These are phyloP conservation scores for Phlebiopsis gigantea DNA, from an alignment of 768 basidiomycete genomes.

Conservation along the genomic window DNA sequence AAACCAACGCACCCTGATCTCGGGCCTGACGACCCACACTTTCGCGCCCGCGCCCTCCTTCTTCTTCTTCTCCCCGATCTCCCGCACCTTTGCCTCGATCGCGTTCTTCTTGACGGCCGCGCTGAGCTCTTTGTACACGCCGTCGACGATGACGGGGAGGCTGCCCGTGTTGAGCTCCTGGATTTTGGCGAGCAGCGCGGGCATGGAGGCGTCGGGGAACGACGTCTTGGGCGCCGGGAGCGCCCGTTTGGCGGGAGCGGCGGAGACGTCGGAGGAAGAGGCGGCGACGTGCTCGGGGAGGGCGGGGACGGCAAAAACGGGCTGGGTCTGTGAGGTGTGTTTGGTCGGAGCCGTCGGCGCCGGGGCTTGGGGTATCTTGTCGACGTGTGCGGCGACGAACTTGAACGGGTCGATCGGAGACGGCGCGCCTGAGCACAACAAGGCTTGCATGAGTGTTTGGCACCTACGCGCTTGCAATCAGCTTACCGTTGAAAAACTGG, in stretches of 20 bases:
- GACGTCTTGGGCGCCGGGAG: slow-evolving; percentile 39
- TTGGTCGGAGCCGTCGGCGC: slow-evolving; percentile 22
- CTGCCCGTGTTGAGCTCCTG: slow-evolving; percentile 53
- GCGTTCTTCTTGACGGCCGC: slow-evolving; percentile 77
- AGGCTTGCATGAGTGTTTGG: no score
- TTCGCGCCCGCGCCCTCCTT: slow-evolving; percentile 39
- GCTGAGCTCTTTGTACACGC: slow-evolving; percentile 64
- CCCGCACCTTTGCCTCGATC: slow-evolving; percentile 74
- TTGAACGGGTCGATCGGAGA: slow-evolving; percentile 75
- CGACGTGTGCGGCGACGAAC: slow-evolving; percentile 49
- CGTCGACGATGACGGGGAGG: slow-evolving; percentile 64
- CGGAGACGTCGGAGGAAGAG: slow-evolving; percentile 4
- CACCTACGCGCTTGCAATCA: no score
- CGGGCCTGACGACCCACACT: slow-evolving; percentile 65
- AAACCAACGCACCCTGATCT: slow-evolving; percentile 21
- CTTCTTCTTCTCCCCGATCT: slow-evolving; percentile 71
- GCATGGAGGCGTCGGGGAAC: slow-evolving; percentile 67
- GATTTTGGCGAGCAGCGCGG: slow-evolving; percentile 59
- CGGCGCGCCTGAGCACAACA: slow-evolving; percentile 51
- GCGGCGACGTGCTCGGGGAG: slow-evolving; percentile 18
- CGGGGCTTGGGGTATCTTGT: slow-evolving; percentile 26
- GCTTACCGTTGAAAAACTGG: slow-evolving; percentile 78
- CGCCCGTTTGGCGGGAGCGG: slow-evolving; percentile 24
- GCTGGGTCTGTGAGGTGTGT: slow-evolving; percentile 10
- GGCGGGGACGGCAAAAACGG: slow-evolving; percentile 40